These are phyloP conservation scores for Candida methanosorbosa DNA, from an alignment of 805 yeast genomes.

Conservation along the genomic window DNA sequence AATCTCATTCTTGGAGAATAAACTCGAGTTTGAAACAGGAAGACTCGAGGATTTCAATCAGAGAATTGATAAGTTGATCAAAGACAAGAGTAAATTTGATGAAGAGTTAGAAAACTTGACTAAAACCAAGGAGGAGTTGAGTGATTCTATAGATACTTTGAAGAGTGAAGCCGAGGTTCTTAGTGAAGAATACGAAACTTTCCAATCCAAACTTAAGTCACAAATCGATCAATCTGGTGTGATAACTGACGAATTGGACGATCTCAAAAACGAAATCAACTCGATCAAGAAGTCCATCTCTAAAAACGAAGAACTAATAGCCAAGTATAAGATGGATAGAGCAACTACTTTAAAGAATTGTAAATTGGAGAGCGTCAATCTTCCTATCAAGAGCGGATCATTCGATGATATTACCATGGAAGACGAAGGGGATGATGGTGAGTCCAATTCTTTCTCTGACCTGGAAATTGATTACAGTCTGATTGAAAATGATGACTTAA, in stretches of 20 bases:
- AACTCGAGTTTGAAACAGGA: slow-evolving; percentile 56
- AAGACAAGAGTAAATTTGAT: slow-evolving; percentile 29
- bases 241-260: slow-evolving; percentile 20
- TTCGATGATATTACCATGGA: slow-evolving; percentile 56
- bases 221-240: slow-evolving; percentile 11
- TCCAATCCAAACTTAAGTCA: slow-evolving; percentile 8
- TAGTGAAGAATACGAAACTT: slow-evolving; percentile 22
- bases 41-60: slow-evolving; percentile 41
- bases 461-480: slow-evolving; percentile 45
- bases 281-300: slow-evolving; percentile 25
- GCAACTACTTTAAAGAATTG: slow-evolving; percentile 57
- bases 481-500: slow-evolving; percentile 35
- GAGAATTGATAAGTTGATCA: slow-evolving; percentile 36
- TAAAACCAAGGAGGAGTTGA: slow-evolving; percentile 23
- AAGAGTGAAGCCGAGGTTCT: slow-evolving; percentile 33
- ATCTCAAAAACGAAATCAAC: slow-evolving; percentile 23
- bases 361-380: slow-evolving; percentile 56
- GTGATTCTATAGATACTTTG: slow-evolving; percentile 25
- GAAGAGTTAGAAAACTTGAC: slow-evolving; percentile 22
- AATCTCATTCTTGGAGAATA: slow-evolving; percentile 49
- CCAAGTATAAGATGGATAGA: slow-evolving; percentile 46
- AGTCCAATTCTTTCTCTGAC: slow-evolving; percentile 18
- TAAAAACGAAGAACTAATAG: slow-evolving; percentile 41
- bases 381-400: slow-evolving; percentile 58
- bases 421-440: slow-evolving; percentile 29